Evolutionary conservation across 768 basidiomycete species (phyloP).

Genomic region (Podaxis sp.): DNA sequence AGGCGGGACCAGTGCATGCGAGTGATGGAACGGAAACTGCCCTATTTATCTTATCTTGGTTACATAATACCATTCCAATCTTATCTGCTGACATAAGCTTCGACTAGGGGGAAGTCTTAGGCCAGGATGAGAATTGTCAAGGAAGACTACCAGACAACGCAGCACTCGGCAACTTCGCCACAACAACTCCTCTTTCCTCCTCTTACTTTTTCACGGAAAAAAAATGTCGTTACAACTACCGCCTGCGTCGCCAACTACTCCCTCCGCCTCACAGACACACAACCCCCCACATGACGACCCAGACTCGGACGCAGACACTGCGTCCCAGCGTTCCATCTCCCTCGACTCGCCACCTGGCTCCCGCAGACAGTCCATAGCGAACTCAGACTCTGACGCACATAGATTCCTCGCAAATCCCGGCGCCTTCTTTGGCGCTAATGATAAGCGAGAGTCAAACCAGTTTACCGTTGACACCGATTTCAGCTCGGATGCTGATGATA

Average conservation of each 20-base stretch:
- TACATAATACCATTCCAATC: background rate
- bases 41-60: background rate
- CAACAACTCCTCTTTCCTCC: background rate
- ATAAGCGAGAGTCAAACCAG: conserved; percentile 15
- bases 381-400: conserved; percentile 11
- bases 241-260: conserved; percentile 26
- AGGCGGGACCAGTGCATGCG: background rate
- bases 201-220: background rate
- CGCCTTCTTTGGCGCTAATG: conserved; percentile 3
- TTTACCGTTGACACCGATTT: conserved; percentile 52
- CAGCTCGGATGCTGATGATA: conserved; percentile 49
- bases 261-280: conserved; percentile 22
- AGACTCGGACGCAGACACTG: conserved; percentile 66
- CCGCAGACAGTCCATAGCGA: conserved; percentile 14
- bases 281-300: conserved; percentile 25
- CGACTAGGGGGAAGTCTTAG: background rate
- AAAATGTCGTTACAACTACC: conserved; percentile 25
- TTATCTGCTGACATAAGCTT: background rate
- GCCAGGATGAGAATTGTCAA: background rate
- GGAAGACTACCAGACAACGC: background rate
- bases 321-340: conserved; percentile 74
- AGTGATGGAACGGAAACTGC: background rate
- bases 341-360: conserved; percentile 64
- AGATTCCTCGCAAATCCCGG: conserved; percentile 7
- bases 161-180: background rate